Evolutionary conservation across 768 basidiomycete species (phyloP), one percentile per base, ranked within the genome.

Genomic region (Pleurotus platypus): DNA sequence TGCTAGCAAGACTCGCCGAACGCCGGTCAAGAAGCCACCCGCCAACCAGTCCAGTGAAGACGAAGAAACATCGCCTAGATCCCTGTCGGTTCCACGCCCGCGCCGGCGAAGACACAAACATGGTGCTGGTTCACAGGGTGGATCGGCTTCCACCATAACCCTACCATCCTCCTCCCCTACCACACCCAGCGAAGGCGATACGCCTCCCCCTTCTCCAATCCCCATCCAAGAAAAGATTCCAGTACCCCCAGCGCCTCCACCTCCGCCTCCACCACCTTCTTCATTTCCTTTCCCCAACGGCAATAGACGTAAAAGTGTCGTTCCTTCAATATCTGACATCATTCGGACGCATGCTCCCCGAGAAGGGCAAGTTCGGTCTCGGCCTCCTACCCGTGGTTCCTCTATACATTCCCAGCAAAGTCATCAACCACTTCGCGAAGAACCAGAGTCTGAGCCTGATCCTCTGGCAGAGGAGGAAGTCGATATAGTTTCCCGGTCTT

Each of bases 281-380:
- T 13, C 65, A 42, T 62, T 68, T 40, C 59, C 63, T 57, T 61
- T 61, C 35, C 63, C 57, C 49, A 73, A 35, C 30, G 30, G 30
- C 30, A 35, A 74, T 59, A 69, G 64, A 49, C 70, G 62, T 66
- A 83, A 83, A 68, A 74, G 73, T 16, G 66, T 87, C 49, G 82
- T 85, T 5, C 92, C 92, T 47, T 90, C 90, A 12, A 94, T 94
- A 66, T 89, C 87, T 40, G 92, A 94, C 57, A 94, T 94, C 59
- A 94, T 94, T 59, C 85, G 88, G 26, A 81, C 81, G 24, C 85
- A 93, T 72, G 85, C 86, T 2, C 89, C 89, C n/a, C 76, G 73
- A 18, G 74, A 80, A 61, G 72, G 74, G 49, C 83, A 82, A 63
- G 69, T 68, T 26, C 78, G 80, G 40, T 71, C 78, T n/a, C 75